phyloP scores from a whole-genome alignment of 139 green algal species.

The Raphidocelis subcapitata region DNA sequence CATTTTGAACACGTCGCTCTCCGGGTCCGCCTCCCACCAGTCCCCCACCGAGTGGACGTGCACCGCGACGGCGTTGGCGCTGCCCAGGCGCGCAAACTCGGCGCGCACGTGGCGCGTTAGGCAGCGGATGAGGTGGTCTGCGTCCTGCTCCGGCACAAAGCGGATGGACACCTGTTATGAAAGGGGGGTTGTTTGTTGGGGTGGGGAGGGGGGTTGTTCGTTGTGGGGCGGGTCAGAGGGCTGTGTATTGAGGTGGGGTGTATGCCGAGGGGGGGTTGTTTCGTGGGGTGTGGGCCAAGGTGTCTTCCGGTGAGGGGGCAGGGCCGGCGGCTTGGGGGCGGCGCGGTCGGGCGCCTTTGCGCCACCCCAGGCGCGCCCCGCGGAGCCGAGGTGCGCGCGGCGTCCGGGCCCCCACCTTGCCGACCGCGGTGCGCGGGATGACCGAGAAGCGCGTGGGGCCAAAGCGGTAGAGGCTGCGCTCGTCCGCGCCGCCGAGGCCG shows the following conservation, averaged over 20 bases:
- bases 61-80: constrained; percentile 66
- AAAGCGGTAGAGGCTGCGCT: constrained; percentile 52
- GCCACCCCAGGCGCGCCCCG: too few species aligned
- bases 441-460: constrained; percentile 93
- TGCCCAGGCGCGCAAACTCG: constrained; percentile 82
- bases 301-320: too few species aligned
- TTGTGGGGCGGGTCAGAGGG: too few species aligned
- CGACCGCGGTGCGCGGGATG: constrained; percentile 76
- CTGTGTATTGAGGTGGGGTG: too few species aligned
- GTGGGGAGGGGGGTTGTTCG: too few species aligned
- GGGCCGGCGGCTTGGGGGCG: too few species aligned
- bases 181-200: too few species aligned
- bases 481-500: constrained; percentile 21
- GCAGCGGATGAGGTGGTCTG: constrained; percentile 54
- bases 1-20: constrained; percentile 66
- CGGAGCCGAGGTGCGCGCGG: too few species aligned
- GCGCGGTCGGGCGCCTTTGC: too few species aligned
- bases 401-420: constrained; percentile 78
- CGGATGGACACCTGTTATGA: constrained; percentile 44
- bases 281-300: too few species aligned
- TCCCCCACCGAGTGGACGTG: constrained; percentile 74
- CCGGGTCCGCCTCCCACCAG: constrained; percentile 88
- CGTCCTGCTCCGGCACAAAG: constrained; percentile 70
- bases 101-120: constrained; percentile 70
- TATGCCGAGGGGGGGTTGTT: too few species aligned